Percentiles rank a stretch among this genome's conserved stretches.
Evolutionary conservation across 768 basidiomycete genomes (phyloP).

Genomic region (Tylopilus vinaceipallidus): DNA sequence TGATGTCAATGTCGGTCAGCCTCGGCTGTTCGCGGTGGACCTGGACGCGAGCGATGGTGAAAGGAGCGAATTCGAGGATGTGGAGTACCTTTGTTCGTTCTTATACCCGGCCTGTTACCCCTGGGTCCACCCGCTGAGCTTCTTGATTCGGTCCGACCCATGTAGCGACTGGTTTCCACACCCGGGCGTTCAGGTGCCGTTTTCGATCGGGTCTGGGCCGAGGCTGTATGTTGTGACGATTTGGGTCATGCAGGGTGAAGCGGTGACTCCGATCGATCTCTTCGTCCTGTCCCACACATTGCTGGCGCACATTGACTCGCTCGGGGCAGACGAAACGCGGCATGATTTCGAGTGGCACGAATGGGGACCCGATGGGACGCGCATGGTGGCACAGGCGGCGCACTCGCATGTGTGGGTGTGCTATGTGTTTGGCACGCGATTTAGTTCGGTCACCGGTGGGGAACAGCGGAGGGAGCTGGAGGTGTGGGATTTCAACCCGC

Average conservation of each 20-base stretch:
- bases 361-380: constrained; percentile 52
- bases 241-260: constrained; percentile 33
- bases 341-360: constrained; percentile 42
- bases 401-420: constrained; percentile 54
- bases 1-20: constrained; percentile 20
- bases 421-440: constrained; percentile 52
- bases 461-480: constrained; percentile 28
- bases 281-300: constrained; percentile 43
- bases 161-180: constrained; percentile 44
- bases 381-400: constrained; percentile 38
- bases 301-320: constrained; percentile 24
- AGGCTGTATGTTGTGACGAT: constrained; percentile 49
- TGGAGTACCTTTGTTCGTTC: constrained; percentile 39
- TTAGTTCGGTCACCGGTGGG: constrained; percentile 29
- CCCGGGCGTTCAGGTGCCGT: constrained; percentile 40
- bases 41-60: constrained; percentile 34
- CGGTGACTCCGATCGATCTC: constrained; percentile 35
- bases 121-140: constrained; percentile 27
- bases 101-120: constrained; percentile 38
- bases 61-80: constrained; percentile 28
- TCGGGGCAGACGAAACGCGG: constrained; percentile 13
- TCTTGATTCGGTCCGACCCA: constrained; percentile 55
- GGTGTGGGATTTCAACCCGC: constrained; percentile 54
- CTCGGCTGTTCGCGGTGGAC: constrained; percentile 40
- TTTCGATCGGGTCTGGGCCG: constrained; percentile 40